Percentiles rank a stretch among this genome's conserved stretches.
Conservation (phyloP, 345 rosid species). For the Eucalyptus cloeziana region DNA sequence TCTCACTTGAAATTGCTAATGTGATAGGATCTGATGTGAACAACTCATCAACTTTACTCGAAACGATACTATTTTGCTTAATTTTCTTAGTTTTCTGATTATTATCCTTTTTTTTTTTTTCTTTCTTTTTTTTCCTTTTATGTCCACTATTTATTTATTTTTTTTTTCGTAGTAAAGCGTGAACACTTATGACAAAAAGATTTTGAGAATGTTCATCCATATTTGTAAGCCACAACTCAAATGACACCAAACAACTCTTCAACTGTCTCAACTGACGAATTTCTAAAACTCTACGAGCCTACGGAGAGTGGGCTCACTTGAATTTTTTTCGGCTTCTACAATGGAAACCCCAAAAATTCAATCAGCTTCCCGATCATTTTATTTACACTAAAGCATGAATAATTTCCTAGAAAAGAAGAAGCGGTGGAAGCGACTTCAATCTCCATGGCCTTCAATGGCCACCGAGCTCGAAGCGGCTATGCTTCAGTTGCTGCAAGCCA, state of each 20-base stretch:
- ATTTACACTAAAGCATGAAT: not conserved
- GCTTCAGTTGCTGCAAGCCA: no score
- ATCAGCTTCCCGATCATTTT: not conserved
- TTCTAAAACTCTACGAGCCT: not conserved
- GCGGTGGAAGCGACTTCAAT: not conserved
- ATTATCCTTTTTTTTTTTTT: not conserved
- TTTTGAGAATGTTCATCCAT: not conserved
- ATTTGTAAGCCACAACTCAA: not conserved
- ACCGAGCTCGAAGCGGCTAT: not conserved
- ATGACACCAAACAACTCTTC: not conserved
- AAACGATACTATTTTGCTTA: not conserved
- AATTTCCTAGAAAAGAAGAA: not conserved
- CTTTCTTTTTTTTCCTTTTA: not conserved
- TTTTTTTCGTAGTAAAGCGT: not conserved
- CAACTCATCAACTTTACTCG: not conserved
- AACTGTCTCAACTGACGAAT: not conserved
- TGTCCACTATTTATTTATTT: not conserved
- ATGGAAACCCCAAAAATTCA: not conserved
- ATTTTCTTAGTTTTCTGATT: not conserved
- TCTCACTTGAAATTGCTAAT: rapidly evolving
- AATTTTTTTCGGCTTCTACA: not conserved
- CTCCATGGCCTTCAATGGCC: not conserved
- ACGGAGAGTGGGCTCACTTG: not conserved
- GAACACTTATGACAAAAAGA: not conserved
- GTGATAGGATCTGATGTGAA: rapidly evolving